Conservation (phyloP, 2,329 filamentous ascomycete genomes). For the Colletotrichum sp. region DNA sequence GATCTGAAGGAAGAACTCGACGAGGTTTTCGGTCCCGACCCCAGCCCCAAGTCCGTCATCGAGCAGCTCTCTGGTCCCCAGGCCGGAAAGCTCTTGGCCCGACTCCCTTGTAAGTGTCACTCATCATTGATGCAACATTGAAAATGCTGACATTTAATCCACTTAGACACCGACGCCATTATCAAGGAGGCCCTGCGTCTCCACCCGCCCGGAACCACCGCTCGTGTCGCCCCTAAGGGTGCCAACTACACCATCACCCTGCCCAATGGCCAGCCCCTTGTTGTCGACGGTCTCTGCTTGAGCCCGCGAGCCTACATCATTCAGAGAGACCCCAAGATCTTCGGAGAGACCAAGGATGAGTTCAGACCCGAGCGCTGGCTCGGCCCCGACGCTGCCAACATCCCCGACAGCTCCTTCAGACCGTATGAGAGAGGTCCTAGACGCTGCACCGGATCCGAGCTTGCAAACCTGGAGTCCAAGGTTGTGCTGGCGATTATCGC, state of each 20-base stretch:
- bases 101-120: conserved; percentile 30
- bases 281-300: conserved; percentile 37
- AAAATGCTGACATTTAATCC: not conserved
- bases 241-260: conserved; percentile 27
- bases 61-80: conserved; percentile 26
- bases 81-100: conserved; percentile 33
- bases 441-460: conserved; percentile 9
- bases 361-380: conserved; percentile 46
- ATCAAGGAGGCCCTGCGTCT: conserved; percentile 41
- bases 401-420: conserved; percentile 7
- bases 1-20: conserved; percentile 39
- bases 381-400: conserved; percentile 3
- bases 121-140: too few relatives aligned
- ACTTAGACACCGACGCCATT: conserved; percentile 33
- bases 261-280: conserved; percentile 29
- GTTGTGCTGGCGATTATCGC: conserved; percentile 3
- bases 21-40: conserved; percentile 34
- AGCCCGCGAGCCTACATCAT: conserved; percentile 36
- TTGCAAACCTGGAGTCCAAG: conserved; percentile 7
- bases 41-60: conserved; percentile 25
- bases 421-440: conserved; percentile 9
- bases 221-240: conserved; percentile 26
- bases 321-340: conserved; percentile 36
- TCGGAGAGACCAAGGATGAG: conserved; percentile 36
- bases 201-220: conserved; percentile 36